These are phyloP conservation scores for Curvularia sp. DNA, from an alignment of 2,329 filamentous ascomycete species.

Conservation along the genomic window DNA sequence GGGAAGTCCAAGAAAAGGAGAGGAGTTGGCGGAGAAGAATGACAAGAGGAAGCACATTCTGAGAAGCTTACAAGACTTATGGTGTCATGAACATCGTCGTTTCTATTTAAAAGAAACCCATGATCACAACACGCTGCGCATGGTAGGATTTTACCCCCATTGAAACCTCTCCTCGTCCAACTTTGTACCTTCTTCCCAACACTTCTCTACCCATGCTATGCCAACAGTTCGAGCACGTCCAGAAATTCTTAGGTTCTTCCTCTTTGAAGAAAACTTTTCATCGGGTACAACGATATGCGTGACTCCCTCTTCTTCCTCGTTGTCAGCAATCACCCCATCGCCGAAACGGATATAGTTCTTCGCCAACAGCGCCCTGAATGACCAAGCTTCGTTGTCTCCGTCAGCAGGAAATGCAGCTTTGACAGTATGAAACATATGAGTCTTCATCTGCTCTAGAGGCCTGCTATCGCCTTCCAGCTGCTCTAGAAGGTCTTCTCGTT, in stretches of 20 bases:
- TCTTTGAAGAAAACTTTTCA: conserved; percentile 55
- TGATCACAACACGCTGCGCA: neutral
- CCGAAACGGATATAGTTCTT: conserved; percentile 71
- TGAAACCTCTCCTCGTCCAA: conserved; percentile 69
- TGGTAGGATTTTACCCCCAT: conserved; percentile 34
- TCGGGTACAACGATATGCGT: conserved; percentile 74
- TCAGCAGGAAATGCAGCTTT: conserved; percentile 28
- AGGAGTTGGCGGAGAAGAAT: conserved; percentile 30
- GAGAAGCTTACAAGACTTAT: conserved; percentile 6
- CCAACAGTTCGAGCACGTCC: conserved; percentile 73
- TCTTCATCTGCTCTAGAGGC: conserved; percentile 35
- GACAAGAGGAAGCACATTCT: conserved; percentile 42
- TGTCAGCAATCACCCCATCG: conserved; percentile 64
- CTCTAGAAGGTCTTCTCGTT: conserved; percentile 29
- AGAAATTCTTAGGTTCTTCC: conserved; percentile 47
- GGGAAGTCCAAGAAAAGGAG: conserved; percentile 9
- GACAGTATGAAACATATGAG: conserved; percentile 42
- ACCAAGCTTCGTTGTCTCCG: conserved; percentile 15
- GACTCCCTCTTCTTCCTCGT: conserved; percentile 60
- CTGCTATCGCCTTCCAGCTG: conserved; percentile 41
- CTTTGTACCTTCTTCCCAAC: conserved; percentile 79
- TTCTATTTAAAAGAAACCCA: neutral
- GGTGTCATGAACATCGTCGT: neutral
- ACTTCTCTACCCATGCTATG: conserved; percentile 75
- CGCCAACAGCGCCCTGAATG: conserved; percentile 53